phyloP scores from a whole-genome alignment of 306 rosid genomes.

The Sechiopsis laciniata region DNA sequence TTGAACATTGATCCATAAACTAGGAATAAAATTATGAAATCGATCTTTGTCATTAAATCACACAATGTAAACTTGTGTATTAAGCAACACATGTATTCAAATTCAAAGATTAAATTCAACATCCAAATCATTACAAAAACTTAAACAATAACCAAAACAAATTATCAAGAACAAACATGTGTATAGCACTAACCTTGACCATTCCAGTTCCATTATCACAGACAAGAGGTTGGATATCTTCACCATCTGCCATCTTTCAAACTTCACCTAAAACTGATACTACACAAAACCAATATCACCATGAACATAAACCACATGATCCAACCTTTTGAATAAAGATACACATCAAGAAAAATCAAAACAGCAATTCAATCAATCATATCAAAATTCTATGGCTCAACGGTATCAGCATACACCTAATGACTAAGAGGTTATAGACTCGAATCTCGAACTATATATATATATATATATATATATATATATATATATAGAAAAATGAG shows the following conservation, averaged over 20 bases:
- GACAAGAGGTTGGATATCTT: conserved; percentile 22
- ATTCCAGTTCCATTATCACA: conserved; percentile 24
- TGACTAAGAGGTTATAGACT: too few species aligned
- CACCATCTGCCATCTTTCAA: conserved; percentile 21
- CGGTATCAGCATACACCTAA: too few species aligned
- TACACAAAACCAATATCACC: background rate
- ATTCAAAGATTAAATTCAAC: background rate
- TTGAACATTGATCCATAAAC: background rate
- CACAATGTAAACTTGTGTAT: background rate
- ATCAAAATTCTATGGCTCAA: background rate
- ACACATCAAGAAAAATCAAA: conserved; percentile 1
- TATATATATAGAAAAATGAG: too few species aligned
- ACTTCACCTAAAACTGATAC: background rate
- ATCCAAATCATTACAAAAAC: background rate
- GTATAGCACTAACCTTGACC: conserved; percentile 8
- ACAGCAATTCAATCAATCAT: background rate
- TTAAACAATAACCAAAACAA: background rate
- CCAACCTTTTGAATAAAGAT: background rate
- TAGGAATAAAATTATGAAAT: background rate
- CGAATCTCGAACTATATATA: too few species aligned
- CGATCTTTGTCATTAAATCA: background rate
- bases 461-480: too few species aligned
- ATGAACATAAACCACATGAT: background rate
- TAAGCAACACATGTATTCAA: background rate
- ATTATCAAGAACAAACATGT: background rate